phyloP scores from a whole-genome alignment of 2,329 filamentous ascomycete genomes.

The Phyllosticta capitalensis region DNA sequence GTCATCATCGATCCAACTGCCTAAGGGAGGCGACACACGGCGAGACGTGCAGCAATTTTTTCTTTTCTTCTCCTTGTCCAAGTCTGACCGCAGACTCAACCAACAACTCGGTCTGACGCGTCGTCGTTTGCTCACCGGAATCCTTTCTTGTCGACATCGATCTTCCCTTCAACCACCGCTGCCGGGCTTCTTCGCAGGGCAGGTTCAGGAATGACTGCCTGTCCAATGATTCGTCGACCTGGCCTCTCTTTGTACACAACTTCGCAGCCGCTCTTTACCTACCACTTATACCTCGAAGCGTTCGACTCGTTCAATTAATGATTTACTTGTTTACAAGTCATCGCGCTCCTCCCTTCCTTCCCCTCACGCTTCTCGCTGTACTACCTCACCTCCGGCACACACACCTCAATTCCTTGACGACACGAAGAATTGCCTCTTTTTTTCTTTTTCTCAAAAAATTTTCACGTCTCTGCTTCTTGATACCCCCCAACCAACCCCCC shows the following conservation, averaged over 20 bases:
- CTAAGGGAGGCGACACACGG: not conserved
- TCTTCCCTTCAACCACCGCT: not conserved
- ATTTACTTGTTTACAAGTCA: not conserved
- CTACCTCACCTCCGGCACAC: too few relatives aligned
- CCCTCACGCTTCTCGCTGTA: not conserved
- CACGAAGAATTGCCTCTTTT: too few relatives aligned
- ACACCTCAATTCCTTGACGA: too few relatives aligned
- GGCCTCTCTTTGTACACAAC: not conserved
- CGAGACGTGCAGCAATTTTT: not conserved
- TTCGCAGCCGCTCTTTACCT: not conserved
- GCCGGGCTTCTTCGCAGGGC: not conserved
- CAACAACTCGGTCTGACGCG: not conserved
- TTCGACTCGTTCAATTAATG: not conserved
- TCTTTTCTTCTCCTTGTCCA: too few relatives aligned
- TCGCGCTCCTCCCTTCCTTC: not conserved
- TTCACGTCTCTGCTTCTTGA: too few relatives aligned
- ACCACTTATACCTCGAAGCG: not conserved
- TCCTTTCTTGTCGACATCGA: not conserved
- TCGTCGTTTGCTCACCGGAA: not conserved
- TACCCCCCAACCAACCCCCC: too few relatives aligned
- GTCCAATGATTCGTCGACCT: not conserved
- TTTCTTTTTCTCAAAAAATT: too few relatives aligned
- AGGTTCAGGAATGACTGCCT: not conserved
- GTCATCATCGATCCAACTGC: conserved; percentile 13
- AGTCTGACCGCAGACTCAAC: not conserved